A percentile compares a stretch with the other conserved stretches of the same genome.
Evolutionary conservation across 164 flowering plant genomes (phyloP).

Genomic region (Stephania japonica): DNA sequence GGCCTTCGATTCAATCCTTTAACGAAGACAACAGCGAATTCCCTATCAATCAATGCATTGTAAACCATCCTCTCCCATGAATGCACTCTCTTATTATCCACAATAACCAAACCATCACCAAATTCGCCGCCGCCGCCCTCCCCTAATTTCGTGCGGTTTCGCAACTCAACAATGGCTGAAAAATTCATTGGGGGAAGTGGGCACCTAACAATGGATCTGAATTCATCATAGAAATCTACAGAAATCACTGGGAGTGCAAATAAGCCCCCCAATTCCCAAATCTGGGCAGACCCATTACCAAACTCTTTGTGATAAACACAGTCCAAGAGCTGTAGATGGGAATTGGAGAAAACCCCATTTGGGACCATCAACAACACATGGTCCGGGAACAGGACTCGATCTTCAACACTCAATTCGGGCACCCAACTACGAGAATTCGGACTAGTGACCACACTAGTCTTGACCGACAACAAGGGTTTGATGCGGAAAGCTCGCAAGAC

Average conservation of each 20-base stretch:
- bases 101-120: conserved; percentile 2
- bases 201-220: conserved; percentile 52
- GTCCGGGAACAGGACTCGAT: conserved; percentile 62
- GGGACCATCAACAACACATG: conserved; percentile 46
- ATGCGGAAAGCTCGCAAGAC: conserved; percentile 14
- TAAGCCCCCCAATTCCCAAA: not conserved
- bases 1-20: conserved; percentile 79
- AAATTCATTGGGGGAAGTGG: conserved; percentile 50
- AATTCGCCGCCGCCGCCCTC: conserved; percentile 1
- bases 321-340: conserved; percentile 7
- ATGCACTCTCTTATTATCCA: conserved; percentile 20
- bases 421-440: conserved; percentile 12
- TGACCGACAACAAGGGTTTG: not conserved
- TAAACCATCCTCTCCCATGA: conserved; percentile 71
- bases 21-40: conserved; percentile 59
- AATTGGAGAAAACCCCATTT: not conserved
- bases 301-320: conserved; percentile 31
- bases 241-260: conserved; percentile 31
- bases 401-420: conserved; percentile 30
- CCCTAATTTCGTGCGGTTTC: conserved; percentile 2
- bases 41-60: conserved; percentile 53
- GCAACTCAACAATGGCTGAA: conserved; percentile 36
- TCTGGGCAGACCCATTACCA: not conserved
- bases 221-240: conserved; percentile 45
- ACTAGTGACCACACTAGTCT: conserved; percentile 11